Evolutionary conservation across 2,329 filamentous ascomycete species (phyloP).

Genomic region (Colletotrichum endophyticum): DNA sequence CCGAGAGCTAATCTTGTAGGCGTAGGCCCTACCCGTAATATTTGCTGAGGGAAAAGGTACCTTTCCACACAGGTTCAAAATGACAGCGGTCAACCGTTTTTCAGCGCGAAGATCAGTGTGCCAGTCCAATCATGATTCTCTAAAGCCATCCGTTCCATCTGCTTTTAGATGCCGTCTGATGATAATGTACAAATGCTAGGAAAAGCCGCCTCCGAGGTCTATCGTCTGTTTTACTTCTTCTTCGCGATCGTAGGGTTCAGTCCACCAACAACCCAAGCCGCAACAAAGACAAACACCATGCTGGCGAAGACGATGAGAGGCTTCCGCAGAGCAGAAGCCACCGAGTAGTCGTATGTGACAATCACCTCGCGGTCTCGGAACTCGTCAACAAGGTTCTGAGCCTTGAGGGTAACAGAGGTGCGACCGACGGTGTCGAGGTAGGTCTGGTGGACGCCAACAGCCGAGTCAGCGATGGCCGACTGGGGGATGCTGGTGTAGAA

Average conservation of each 20-base stretch:
- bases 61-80: background rate
- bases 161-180: conserved; percentile 22
- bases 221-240: conserved; percentile 31
- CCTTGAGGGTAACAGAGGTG: conserved; percentile 79
- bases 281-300: conserved; percentile 74
- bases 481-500: conserved; percentile 76
- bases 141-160: conserved; percentile 19
- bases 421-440: conserved; percentile 94
- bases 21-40: background rate
- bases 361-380: conserved; percentile 82
- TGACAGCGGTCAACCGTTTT: background rate
- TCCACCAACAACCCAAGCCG: conserved; percentile 76
- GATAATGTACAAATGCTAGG: conserved; percentile 25
- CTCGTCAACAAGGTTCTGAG: conserved; percentile 89
- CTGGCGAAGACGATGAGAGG: conserved; percentile 81
- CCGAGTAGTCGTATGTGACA: conserved; percentile 86
- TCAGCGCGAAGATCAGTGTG: background rate
- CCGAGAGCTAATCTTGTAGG: background rate
- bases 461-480: conserved; percentile 62
- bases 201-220: conserved; percentile 8
- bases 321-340: conserved; percentile 79
- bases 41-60: background rate
- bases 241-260: conserved; percentile 79
- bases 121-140: conserved; percentile 21
- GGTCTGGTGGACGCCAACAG: conserved; percentile 74